Conservation (phyloP, 495 filamentous ascomycete genomes). For the Aspergillus haitiensis region DNA sequence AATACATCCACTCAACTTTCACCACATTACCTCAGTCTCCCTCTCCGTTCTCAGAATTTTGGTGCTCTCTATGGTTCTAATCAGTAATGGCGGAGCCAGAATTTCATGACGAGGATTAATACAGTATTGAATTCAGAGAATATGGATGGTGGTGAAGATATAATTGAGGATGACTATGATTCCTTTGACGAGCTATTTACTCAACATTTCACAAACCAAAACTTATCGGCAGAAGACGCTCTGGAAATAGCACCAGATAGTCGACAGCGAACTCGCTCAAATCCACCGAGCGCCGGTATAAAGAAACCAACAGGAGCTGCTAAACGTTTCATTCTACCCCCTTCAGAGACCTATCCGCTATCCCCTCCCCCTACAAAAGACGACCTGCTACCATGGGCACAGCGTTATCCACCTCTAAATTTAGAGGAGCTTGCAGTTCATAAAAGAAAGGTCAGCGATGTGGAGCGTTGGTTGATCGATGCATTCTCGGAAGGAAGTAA, state of each 20-base stretch:
- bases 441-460: conserved; percentile 87
- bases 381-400: conserved; percentile 70
- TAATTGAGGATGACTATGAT: conserved; percentile 54
- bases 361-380: conserved; percentile 1
- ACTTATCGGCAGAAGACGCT: conserved; percentile 7
- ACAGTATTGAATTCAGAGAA: conserved; percentile 19
- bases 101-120: conserved; percentile 25
- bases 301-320: conserved; percentile 13
- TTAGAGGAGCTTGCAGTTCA: conserved; percentile 88
- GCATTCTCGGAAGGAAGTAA: conserved; percentile 60
- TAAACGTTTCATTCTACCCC: conserved; percentile 33
- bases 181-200: conserved; percentile 49
- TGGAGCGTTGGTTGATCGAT: conserved; percentile 74
- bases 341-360: neutral
- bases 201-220: conserved; percentile 22
- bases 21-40: conserved; percentile 28
- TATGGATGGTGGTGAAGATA: conserved; percentile 39
- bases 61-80: conserved; percentile 29
- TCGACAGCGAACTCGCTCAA: neutral
- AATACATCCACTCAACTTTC: neutral
- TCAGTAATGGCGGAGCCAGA: conserved; percentile 38
- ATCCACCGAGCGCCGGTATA: neutral
- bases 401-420: conserved; percentile 70
- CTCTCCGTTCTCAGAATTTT: conserved; percentile 16
- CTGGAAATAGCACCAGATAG: neutral